Percentiles rank a stretch among this genome's conserved stretches.
Conservation (phyloP, 176 grass and related monocot genomes). For the Oryza coarctata region DNA sequence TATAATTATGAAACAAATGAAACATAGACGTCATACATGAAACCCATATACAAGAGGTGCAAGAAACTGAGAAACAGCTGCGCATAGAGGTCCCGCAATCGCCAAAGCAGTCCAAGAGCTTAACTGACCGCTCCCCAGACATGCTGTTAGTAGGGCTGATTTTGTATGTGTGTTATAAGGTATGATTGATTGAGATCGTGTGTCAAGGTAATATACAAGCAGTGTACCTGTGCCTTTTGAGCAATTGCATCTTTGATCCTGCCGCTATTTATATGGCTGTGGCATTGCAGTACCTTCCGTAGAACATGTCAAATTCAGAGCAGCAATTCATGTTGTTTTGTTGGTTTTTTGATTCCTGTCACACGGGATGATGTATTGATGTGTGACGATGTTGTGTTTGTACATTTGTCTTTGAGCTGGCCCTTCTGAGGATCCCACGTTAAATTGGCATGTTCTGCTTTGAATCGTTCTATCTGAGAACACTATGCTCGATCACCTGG, state of each 20-base stretch:
- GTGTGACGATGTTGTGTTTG: neutral
- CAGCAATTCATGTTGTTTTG: neutral
- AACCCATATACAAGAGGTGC: neutral
- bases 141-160: slow-evolving; percentile 12
- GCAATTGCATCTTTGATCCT: neutral
- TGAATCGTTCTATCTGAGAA: slow-evolving; percentile 14
- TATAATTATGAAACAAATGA: neutral
- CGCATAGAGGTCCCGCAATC: slow-evolving; percentile 46
- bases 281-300: neutral
- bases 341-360: neutral
- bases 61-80: neutral
- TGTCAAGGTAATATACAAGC: neutral
- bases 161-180: neutral
- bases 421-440: neutral
- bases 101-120: slow-evolving; percentile 44
- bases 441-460: slow-evolving; percentile 2
- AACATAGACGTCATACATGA: neutral
- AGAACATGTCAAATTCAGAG: neutral
- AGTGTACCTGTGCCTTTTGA: neutral
- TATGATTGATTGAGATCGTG: neutral
- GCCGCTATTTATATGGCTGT: slow-evolving; percentile 7
- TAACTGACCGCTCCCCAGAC: slow-evolving; percentile 48
- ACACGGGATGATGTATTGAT: neutral
- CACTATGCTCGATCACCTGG: neutral
- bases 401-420: slow-evolving; percentile 8